phyloP scores from a whole-genome alignment of 768 basidiomycete genomes.

The Glaciozyma antarctica region DNA sequence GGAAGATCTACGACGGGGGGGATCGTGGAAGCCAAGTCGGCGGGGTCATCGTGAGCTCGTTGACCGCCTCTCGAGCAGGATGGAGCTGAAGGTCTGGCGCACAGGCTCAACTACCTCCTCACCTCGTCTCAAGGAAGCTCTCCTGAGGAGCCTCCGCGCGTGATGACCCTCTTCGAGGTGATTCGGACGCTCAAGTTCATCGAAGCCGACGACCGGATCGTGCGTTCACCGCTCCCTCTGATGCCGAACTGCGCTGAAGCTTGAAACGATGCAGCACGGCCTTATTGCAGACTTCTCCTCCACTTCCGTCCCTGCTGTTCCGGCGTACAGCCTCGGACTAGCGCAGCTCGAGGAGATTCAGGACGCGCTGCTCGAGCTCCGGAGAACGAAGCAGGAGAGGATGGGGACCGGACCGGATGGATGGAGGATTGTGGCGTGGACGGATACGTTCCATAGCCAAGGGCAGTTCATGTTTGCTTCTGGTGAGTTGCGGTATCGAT shows the following conservation, averaged over 20 bases:
- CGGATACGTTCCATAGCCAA: constrained; percentile 33
- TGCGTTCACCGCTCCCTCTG: not conserved
- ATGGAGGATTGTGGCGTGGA: constrained; percentile 32
- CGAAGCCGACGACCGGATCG: constrained; percentile 32
- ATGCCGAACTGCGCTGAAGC: not conserved
- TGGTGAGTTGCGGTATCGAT: constrained; percentile 3
- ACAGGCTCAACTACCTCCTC: constrained; percentile 32
- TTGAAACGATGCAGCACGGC: constrained; percentile 21
- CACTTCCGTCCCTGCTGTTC: constrained; percentile 27
- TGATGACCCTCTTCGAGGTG: constrained; percentile 36
- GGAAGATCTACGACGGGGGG: constrained; percentile 36
- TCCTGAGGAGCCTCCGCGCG: constrained; percentile 32
- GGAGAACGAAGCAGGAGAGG: constrained; percentile 28
- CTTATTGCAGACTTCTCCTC: constrained; percentile 36
- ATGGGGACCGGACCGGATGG: constrained; percentile 21
- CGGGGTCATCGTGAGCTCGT: constrained; percentile 11
- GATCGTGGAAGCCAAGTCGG: constrained; percentile 34
- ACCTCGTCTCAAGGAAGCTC: constrained; percentile 16
- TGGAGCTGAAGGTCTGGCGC: not conserved
- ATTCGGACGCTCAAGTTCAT: constrained; percentile 32
- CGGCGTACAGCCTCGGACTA: constrained; percentile 30
- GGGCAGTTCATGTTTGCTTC: constrained; percentile 34
- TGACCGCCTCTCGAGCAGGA: not conserved
- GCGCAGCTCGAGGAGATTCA: constrained; percentile 36
- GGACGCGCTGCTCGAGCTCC: constrained; percentile 32